phyloP scores from a whole-genome alignment of 495 filamentous ascomycete genomes.

The Glonium stellatum region DNA sequence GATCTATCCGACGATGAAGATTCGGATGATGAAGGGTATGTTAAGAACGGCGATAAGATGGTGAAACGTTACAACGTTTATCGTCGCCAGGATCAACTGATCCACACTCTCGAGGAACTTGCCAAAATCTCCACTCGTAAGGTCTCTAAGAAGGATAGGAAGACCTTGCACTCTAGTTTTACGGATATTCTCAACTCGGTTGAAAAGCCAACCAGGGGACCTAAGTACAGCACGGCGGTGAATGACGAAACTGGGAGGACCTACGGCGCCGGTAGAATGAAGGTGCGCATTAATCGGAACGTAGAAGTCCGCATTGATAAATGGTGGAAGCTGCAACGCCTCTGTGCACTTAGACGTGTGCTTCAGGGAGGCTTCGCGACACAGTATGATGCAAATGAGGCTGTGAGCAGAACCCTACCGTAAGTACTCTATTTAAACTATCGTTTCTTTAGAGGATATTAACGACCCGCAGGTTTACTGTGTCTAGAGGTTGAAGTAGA shows the following conservation, averaged over 20 bases:
- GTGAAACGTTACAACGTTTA: constrained; percentile 47
- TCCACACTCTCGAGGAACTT: constrained; percentile 45
- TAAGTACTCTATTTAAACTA: no score
- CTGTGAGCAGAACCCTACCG: constrained; percentile 70
- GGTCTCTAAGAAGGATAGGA: constrained; percentile 72
- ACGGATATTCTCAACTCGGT: constrained; percentile 77
- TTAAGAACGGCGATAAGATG: constrained; percentile 40
- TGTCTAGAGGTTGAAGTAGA: neutral
- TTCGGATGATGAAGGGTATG: constrained; percentile 36
- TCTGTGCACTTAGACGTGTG: constrained; percentile 68
- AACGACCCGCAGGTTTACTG: neutral
- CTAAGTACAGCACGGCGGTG: constrained; percentile 63
- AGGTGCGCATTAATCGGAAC: constrained; percentile 63
- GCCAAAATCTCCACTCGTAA: constrained; percentile 58
- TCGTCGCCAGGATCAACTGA: constrained; percentile 39
- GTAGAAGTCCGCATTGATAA: constrained; percentile 73
- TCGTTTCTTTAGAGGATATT: no score
- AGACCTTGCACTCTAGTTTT: constrained; percentile 70
- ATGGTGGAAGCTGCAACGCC: constrained; percentile 81
- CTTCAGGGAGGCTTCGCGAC: constrained; percentile 72
- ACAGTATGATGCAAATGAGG: constrained; percentile 76
- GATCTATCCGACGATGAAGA: constrained; percentile 46
- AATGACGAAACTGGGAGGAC: constrained; percentile 63
- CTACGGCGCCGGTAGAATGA: constrained; percentile 67
- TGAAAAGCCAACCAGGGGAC: constrained; percentile 67